Evolutionary conservation across 1,139 yeast genomes (phyloP).

Genomic region (Nadsonia starkeyi-henricii): DNA sequence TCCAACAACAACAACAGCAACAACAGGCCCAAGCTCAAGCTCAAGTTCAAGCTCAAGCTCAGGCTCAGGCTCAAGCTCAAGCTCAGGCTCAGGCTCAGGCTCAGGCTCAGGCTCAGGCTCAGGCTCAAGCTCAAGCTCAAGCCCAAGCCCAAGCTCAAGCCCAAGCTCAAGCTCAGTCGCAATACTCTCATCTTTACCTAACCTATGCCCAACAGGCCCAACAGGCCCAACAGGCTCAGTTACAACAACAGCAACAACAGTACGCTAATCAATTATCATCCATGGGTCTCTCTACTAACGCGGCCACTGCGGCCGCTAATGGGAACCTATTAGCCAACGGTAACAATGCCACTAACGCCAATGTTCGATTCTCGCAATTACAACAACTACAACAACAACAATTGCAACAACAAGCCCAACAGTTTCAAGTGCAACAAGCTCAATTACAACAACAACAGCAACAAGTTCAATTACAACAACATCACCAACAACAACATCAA

Average conservation of each 20-base stretch:
- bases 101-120: slow-evolving; percentile 4
- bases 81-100: slow-evolving; percentile 8
- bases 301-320: neutral
- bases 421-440: neutral
- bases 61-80: neutral
- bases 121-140: slow-evolving; percentile 7
- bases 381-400: slow-evolving; percentile 5
- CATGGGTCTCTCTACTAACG: neutral
- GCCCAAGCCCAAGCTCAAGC: slow-evolving; percentile 6
- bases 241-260: slow-evolving; percentile 4
- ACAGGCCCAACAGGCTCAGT: neutral
- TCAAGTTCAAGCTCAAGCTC: slow-evolving; percentile 6
- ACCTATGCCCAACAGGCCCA: neutral
- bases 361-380: neutral
- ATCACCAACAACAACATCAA: slow-evolving; percentile 7
- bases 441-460: slow-evolving; percentile 4
- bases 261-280: slow-evolving; percentile 1
- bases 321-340: neutral
- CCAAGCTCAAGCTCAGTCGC: slow-evolving; percentile 1
- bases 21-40: slow-evolving; percentile 8
- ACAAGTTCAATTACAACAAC: slow-evolving; percentile 4
- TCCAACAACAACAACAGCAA: slow-evolving; percentile 1
- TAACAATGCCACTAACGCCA: neutral
- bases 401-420: slow-evolving; percentile 3
- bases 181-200: neutral